These are phyloP conservation scores for Inonotus obliquus DNA, from an alignment of 1,284 basidiomycete genomes.

Conservation along the genomic window DNA sequence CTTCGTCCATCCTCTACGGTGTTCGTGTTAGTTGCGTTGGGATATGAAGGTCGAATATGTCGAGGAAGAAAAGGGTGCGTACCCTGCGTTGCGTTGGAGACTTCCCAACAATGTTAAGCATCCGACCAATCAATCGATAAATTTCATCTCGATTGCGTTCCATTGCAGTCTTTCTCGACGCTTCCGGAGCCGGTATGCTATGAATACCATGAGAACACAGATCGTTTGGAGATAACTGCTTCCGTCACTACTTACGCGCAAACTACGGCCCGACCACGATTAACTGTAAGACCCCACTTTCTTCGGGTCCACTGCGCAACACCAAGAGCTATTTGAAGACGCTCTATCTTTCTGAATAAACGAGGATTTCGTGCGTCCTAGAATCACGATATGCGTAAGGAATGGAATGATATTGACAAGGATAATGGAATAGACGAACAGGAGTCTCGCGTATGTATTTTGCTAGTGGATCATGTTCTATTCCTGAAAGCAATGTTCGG, in stretches of 20 bases:
- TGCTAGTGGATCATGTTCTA: slow-evolving; percentile 10
- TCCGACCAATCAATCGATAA: not conserved
- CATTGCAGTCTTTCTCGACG: not conserved
- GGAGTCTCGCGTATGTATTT: slow-evolving; percentile 14
- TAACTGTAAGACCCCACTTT: slow-evolving; percentile 7
- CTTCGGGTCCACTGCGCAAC: slow-evolving; percentile 1
- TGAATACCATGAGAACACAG: not conserved
- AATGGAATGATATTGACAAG: not conserved
- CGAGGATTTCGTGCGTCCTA: slow-evolving; percentile 11
- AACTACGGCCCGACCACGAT: slow-evolving; percentile 13
- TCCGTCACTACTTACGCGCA: slow-evolving; percentile 5
- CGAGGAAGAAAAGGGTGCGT: not conserved
- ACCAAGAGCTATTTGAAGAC: slow-evolving; percentile 3
- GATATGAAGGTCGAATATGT: not conserved
- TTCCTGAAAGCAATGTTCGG: slow-evolving; percentile 3
- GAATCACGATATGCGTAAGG: not conserved
- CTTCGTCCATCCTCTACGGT: slow-evolving; percentile 9
- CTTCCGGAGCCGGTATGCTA: slow-evolving; percentile 5
- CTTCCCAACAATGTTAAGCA: not conserved
- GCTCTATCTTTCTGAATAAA: not conserved
- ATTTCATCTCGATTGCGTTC: not conserved
- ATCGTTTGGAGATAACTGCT: not conserved
- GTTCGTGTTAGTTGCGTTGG: not conserved
- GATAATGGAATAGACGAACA: slow-evolving; percentile 2
- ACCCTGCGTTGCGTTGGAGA: slow-evolving; percentile 14